Conservation (phyloP, 2,329 filamentous ascomycete genomes). For the Phyllachora maydis region DNA sequence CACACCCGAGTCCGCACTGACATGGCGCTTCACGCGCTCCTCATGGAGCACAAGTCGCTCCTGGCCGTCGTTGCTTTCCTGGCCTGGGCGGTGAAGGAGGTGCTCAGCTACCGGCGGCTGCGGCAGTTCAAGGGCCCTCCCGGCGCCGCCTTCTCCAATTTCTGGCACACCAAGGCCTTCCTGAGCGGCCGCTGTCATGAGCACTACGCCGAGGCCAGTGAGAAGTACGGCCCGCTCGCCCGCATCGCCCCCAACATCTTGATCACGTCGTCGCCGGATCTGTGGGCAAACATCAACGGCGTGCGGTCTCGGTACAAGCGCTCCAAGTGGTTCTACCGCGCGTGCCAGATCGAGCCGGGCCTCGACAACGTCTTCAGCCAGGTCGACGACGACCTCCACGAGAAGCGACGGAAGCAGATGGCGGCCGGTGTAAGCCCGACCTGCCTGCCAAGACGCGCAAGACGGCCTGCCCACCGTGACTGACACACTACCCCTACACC, state of each 20-base stretch:
- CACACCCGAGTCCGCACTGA: no score
- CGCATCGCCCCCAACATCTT: slow-evolving; percentile 15
- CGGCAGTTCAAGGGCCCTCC: slow-evolving; percentile 14
- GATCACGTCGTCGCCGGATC: slow-evolving; percentile 13
- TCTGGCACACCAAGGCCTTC: slow-evolving; percentile 10
- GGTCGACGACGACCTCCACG: slow-evolving; percentile 17
- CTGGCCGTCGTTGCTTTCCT: not conserved
- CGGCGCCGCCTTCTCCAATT: slow-evolving; percentile 12
- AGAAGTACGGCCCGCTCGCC: slow-evolving; percentile 12
- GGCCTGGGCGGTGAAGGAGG: not conserved
- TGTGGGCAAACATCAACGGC: slow-evolving; percentile 12
- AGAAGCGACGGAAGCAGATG: slow-evolving; percentile 21
- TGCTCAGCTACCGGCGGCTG: slow-evolving; percentile 10
- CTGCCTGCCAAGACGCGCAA: not conserved
- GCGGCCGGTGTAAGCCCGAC: slow-evolving; percentile 16
- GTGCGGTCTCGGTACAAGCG: slow-evolving; percentile 12
- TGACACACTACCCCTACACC: no score
- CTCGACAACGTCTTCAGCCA: slow-evolving; percentile 13
- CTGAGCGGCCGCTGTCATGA: slow-evolving; percentile 8
- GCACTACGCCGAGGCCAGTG: slow-evolving; percentile 7
- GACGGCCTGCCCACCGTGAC: slow-evolving; percentile 3
- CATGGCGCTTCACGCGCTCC: no score
- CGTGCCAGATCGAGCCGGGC: slow-evolving; percentile 11
- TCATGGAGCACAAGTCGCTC: no score
- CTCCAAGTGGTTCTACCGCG: slow-evolving; percentile 16